phyloP scores from a whole-genome alignment of 1,139 yeast genomes.

The Geotrichum histeridarum region DNA sequence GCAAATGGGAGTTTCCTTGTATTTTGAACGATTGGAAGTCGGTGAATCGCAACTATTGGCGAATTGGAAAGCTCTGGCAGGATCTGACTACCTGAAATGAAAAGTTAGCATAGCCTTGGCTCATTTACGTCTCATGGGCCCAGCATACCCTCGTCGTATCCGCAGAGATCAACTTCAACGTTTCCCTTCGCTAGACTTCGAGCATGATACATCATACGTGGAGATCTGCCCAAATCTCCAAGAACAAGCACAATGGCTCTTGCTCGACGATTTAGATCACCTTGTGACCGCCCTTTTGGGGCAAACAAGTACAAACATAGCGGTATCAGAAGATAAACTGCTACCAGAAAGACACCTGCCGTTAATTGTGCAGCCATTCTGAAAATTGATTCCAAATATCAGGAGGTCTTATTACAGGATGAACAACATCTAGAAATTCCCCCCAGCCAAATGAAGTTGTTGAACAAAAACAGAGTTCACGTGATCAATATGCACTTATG shows the following conservation, averaged over 20 bases:
- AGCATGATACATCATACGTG: constrained; percentile 92
- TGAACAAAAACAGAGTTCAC: too few species aligned
- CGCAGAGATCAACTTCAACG: constrained; percentile 76
- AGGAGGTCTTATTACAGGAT: too few species aligned
- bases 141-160: constrained; percentile 85
- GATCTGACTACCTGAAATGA: constrained; percentile 13
- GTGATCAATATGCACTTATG: too few species aligned
- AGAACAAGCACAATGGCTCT: constrained; percentile 73
- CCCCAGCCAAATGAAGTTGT: too few species aligned
- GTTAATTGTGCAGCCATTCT: constrained; percentile 11
- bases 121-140: constrained; percentile 35
- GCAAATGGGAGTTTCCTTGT: constrained; percentile 48
- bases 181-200: constrained; percentile 64
- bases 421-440: too few species aligned
- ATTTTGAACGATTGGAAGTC: constrained; percentile 47
- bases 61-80: constrained; percentile 16
- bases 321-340: constrained; percentile 19
- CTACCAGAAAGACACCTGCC: constrained; percentile 14
- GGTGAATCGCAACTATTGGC: constrained; percentile 26
- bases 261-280: constrained; percentile 34
- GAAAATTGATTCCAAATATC: not conserved
- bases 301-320: constrained; percentile 17
- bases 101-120: not conserved
- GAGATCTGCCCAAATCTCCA: constrained; percentile 94
- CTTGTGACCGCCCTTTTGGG: constrained; percentile 6